Percentiles rank a stretch among this genome's conserved stretches.
These are phyloP conservation scores for Salix koriyanagi DNA, from an alignment of 345 rosid species.

Conservation along the genomic window DNA sequence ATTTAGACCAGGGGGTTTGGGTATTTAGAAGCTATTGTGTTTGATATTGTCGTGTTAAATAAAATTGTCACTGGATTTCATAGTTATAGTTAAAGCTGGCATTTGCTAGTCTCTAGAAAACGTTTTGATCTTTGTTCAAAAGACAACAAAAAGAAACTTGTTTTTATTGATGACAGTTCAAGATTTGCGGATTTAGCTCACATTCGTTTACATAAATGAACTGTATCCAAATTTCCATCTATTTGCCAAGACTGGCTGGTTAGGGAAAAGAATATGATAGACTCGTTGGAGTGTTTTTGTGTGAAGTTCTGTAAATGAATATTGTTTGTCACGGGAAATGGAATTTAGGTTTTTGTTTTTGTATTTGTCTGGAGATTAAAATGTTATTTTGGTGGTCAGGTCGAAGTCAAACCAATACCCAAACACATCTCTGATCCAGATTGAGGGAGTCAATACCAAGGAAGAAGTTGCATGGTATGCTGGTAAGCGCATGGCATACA, in stretches of 20 bases:
- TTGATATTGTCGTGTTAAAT: not conserved
- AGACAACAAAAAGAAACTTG: not conserved
- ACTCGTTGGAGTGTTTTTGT: not conserved
- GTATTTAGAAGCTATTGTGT: not conserved
- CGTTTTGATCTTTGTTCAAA: not conserved
- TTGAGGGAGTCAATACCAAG: slow-evolving; percentile 83
- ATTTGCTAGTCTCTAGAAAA: not conserved
- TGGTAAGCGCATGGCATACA: slow-evolving; percentile 90
- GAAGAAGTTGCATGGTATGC: slow-evolving; percentile 80
- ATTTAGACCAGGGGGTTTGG: not conserved
- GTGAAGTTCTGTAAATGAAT: not conserved
- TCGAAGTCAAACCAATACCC: slow-evolving; percentile 91
- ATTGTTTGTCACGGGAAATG: not conserved
- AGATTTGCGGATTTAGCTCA: not conserved
- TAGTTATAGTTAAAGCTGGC: not conserved
- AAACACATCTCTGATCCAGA: slow-evolving; percentile 69
- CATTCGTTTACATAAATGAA: not conserved
- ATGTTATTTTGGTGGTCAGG: slow-evolving; percentile 30
- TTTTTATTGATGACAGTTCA: not conserved
- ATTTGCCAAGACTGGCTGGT: not conserved
- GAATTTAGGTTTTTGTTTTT: not conserved
- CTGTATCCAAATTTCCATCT: not conserved
- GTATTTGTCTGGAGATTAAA: not conserved
- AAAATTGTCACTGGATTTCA: not conserved
- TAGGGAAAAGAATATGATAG: not conserved